Percentiles rank a stretch among this genome's conserved stretches.
Conservation (phyloP, 2,329 filamentous ascomycete genomes). For the Hirsutella minnesotensis region DNA sequence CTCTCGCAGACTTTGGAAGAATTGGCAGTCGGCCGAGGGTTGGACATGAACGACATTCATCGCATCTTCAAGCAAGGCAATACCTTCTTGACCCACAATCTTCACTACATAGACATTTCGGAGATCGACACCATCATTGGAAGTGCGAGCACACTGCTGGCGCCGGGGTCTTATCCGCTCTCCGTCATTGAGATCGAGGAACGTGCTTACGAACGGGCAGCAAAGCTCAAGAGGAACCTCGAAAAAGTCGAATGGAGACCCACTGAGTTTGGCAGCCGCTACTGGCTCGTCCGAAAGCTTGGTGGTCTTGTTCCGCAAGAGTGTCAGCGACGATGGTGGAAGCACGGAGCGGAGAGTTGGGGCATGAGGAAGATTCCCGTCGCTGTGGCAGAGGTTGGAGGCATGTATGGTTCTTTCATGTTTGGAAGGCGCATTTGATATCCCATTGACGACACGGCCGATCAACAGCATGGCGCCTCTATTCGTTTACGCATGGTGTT, state of each 20-base stretch:
- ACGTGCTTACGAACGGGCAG: slow-evolving; percentile 52
- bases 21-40: slow-evolving; percentile 57
- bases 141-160: slow-evolving; percentile 48
- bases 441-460: slow-evolving; percentile 1
- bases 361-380: slow-evolving; percentile 89
- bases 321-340: slow-evolving; percentile 54
- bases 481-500: slow-evolving; percentile 6
- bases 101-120: slow-evolving; percentile 68
- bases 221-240: slow-evolving; percentile 50
- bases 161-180: slow-evolving; percentile 50
- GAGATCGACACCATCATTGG: slow-evolving; percentile 46
- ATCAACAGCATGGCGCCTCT: neutral
- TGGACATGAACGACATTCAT: slow-evolving; percentile 55
- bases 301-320: slow-evolving; percentile 21
- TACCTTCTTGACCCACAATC: slow-evolving; percentile 36
- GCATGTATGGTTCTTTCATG: slow-evolving; percentile 73
- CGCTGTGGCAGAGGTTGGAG: slow-evolving; percentile 80
- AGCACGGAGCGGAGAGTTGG: slow-evolving; percentile 77
- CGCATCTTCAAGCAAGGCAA: slow-evolving; percentile 45
- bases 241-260: slow-evolving; percentile 56
- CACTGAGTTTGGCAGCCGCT: slow-evolving; percentile 53
- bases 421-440: slow-evolving; percentile 45
- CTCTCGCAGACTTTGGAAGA: slow-evolving; percentile 64
- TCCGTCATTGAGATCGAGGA: slow-evolving; percentile 67
- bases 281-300: slow-evolving; percentile 53